phyloP scores from a whole-genome alignment of 495 filamentous ascomycete genomes.

The Corynascus novoguineensis region DNA sequence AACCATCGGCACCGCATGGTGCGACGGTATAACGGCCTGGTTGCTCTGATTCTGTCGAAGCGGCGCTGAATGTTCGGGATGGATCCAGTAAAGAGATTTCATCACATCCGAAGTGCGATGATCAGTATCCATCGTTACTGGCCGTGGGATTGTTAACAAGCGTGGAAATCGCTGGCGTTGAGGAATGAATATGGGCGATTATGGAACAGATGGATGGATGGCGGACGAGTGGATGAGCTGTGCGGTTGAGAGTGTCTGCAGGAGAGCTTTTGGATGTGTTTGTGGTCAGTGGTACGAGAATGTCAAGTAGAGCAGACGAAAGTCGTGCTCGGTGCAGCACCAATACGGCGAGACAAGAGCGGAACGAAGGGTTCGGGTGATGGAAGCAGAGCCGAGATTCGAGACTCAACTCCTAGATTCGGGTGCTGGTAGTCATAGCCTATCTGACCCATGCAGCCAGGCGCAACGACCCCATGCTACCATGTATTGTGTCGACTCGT shows the following conservation, averaged over 20 bases:
- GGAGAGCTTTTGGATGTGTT: background rate
- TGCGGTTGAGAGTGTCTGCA: background rate
- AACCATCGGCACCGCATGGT: background rate
- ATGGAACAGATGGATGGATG: background rate
- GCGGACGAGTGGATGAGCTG: background rate
- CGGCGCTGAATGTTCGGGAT: background rate
- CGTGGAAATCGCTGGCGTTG: background rate
- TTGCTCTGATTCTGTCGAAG: background rate
- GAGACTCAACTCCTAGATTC: slow-evolving; percentile 3
- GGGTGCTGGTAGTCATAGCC: background rate
- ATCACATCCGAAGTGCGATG: background rate
- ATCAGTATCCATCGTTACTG: background rate
- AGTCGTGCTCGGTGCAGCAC: background rate
- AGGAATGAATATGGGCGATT: background rate
- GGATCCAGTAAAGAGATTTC: slow-evolving; percentile 4
- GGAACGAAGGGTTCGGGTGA: background rate
- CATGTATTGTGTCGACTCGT: background rate
- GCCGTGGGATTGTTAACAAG: background rate
- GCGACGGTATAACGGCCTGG: background rate
- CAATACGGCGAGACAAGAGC: background rate
- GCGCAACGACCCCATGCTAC: background rate
- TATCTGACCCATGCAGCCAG: background rate
- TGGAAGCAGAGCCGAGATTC: background rate
- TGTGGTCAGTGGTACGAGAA: background rate
- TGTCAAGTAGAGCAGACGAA: background rate